These are phyloP conservation scores for Purpureocillium takamizusanense DNA, from an alignment of 2,329 filamentous ascomycete genomes.

Conservation along the genomic window DNA sequence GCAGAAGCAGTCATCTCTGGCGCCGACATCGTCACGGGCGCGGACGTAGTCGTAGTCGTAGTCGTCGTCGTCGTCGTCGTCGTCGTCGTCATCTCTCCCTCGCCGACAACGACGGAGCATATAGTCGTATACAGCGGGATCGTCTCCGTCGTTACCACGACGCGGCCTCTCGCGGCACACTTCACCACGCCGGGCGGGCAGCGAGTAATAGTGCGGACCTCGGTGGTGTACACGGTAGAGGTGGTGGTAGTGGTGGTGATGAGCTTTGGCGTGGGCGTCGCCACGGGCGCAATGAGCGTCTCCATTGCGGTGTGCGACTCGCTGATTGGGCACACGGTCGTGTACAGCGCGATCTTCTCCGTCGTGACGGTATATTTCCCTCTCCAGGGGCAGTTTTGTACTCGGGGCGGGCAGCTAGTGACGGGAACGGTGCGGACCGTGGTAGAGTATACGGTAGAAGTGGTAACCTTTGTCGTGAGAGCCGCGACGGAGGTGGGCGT, in stretches of 20 bases:
- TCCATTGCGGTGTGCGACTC: no score
- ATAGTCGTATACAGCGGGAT: slow-evolving; percentile 2
- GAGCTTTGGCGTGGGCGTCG: no score
- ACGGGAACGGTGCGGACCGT: slow-evolving; percentile 38
- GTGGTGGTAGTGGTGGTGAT: no score
- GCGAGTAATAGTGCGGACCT: slow-evolving; percentile 38
- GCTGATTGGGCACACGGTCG: neutral
- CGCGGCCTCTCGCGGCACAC: slow-evolving; percentile 16
- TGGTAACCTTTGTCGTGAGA: no score
- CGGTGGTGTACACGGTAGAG: slow-evolving; percentile 23
- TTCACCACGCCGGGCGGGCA: slow-evolving; percentile 33
- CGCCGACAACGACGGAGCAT: no score
- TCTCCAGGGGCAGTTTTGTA: slow-evolving; percentile 21
- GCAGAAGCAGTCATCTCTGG: no score
- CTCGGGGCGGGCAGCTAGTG: slow-evolving; percentile 37
- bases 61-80: no score
- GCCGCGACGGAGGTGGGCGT: no score
- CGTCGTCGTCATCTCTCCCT: no score
- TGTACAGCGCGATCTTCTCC: slow-evolving; percentile 3
- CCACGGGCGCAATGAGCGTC: no score
- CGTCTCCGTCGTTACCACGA: slow-evolving; percentile 4
- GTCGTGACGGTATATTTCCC: slow-evolving; percentile 5
- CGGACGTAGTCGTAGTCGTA: no score
- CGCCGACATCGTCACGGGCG: no score
- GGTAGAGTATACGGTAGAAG: slow-evolving; percentile 24